Conservation (phyloP, 179 eudicot species). For the Pouteria campechiana region DNA sequence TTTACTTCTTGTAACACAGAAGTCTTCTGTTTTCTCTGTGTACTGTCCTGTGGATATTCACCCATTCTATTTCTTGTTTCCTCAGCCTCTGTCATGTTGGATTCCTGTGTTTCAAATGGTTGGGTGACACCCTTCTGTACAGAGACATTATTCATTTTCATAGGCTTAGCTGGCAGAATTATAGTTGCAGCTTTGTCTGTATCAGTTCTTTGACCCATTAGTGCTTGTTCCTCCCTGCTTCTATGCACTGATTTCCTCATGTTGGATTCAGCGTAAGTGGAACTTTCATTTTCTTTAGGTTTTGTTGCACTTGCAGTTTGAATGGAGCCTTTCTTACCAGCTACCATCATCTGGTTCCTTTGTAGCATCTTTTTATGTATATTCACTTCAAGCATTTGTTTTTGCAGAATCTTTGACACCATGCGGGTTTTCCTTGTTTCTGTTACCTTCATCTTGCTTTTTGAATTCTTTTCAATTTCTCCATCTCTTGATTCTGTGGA, state of each 20-base stretch:
- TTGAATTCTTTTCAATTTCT: conserved; percentile 13
- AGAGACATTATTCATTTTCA: no score
- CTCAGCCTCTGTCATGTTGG: no score
- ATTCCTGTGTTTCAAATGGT: no score
- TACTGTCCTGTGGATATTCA: no score
- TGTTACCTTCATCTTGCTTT: conserved; percentile 12
- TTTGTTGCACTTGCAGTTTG: conserved; percentile 4
- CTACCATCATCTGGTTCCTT: conserved; percentile 4
- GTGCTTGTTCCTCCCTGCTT: conserved; percentile 8
- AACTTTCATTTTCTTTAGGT: conserved; percentile 10
- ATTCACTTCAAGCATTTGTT: conserved; percentile 8
- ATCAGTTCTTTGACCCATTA: conserved; percentile 10
- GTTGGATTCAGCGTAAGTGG: conserved; percentile 3
- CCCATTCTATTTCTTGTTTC: no score
- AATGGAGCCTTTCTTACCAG: conserved; percentile 6
- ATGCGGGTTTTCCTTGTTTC: conserved; percentile 11
- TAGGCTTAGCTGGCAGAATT: conserved; percentile 5
- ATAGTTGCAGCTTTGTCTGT: conserved; percentile 6
- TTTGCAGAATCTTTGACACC: conserved; percentile 8
- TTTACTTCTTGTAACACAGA: conserved; percentile 16
- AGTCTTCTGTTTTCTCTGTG: conserved; percentile 22
- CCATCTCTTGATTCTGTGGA: conserved; percentile 19
- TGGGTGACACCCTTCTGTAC: no score
- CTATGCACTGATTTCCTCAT: conserved; percentile 3
- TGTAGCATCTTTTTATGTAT: conserved; percentile 16